Evolutionary conservation across 345 rosid species (phyloP).

Genomic region (Heritiera fomes): DNA sequence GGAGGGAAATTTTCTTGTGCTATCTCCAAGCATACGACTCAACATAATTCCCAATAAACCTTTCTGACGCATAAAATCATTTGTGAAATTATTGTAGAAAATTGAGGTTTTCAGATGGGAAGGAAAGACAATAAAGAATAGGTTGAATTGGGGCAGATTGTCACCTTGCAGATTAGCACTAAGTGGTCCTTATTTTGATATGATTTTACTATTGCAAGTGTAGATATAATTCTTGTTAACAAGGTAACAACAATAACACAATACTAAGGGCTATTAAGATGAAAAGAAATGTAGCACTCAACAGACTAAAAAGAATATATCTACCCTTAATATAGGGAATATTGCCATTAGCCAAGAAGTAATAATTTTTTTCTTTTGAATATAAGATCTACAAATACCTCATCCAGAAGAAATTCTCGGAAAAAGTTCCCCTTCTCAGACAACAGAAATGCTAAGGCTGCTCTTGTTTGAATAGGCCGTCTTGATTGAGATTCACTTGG

Average conservation of each 20-base stretch:
- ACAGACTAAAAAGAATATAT: background rate
- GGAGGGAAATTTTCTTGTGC: background rate
- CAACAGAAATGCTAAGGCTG: conserved; percentile 80
- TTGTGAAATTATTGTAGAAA: background rate
- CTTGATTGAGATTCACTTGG: conserved; percentile 42
- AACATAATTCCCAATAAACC: background rate
- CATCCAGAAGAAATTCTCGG: conserved; percentile 93
- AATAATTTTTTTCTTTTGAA: background rate
- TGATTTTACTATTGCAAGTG: background rate
- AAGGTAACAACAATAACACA: background rate
- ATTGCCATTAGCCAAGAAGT: background rate
- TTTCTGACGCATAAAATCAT: background rate
- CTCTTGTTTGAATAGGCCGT: conserved; percentile 80
- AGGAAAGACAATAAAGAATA: background rate
- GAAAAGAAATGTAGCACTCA: background rate
- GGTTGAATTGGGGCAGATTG: background rate
- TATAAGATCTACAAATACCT: conserved; percentile 49
- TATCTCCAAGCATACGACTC: background rate
- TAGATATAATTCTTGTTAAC: background rate
- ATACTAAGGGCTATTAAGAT: background rate
- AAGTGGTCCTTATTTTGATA: background rate
- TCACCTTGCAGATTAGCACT: background rate
- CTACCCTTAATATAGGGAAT: background rate
- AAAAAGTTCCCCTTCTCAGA: conserved; percentile 89
- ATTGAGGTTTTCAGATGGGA: background rate